A percentile compares a stretch with the other conserved stretches of the same genome.
phyloP scores from a whole-genome alignment of 345 rosid species.

The Brassica juncea region DNA sequence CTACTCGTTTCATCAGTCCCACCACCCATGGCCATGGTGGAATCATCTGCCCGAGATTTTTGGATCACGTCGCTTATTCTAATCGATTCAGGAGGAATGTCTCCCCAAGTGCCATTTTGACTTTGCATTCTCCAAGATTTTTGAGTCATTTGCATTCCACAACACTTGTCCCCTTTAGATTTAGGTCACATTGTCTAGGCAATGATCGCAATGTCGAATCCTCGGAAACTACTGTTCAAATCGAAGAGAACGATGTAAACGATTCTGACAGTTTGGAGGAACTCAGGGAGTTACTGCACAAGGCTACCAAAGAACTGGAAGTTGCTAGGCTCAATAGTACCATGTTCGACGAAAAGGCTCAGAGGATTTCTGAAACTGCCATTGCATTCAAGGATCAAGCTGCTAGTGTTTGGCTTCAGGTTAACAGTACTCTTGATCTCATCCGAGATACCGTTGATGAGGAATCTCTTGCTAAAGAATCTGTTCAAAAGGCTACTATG shows the following conservation, averaged over 20 bases:
- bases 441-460: constrained; percentile 64
- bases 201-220: constrained; percentile 48
- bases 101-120: constrained; percentile 30
- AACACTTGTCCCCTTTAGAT: constrained; percentile 36
- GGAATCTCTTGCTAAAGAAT: constrained; percentile 69
- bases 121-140: constrained; percentile 41
- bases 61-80: constrained; percentile 33
- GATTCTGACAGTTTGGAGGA: constrained; percentile 56
- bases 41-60: constrained; percentile 42
- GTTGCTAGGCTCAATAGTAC: constrained; percentile 75
- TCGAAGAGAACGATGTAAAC: constrained; percentile 40
- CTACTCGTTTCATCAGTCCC: constrained; percentile 38
- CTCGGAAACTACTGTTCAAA: constrained; percentile 35
- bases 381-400: constrained; percentile 85
- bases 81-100: constrained; percentile 41
- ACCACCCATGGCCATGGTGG: constrained; percentile 6
- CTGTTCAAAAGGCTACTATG: constrained; percentile 76
- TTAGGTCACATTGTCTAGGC: constrained; percentile 53
- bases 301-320: constrained; percentile 67
- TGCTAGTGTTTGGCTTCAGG: constrained; percentile 59
- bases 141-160: constrained; percentile 38
- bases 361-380: constrained; percentile 77
- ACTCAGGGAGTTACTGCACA: constrained; percentile 59
- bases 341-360: constrained; percentile 89
- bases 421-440: constrained; percentile 54